Evolutionary conservation across 2,329 filamentous ascomycete genomes (phyloP), one percentile per base, ranked within the genome.

Genomic region (Aspergillus nomiae): DNA sequence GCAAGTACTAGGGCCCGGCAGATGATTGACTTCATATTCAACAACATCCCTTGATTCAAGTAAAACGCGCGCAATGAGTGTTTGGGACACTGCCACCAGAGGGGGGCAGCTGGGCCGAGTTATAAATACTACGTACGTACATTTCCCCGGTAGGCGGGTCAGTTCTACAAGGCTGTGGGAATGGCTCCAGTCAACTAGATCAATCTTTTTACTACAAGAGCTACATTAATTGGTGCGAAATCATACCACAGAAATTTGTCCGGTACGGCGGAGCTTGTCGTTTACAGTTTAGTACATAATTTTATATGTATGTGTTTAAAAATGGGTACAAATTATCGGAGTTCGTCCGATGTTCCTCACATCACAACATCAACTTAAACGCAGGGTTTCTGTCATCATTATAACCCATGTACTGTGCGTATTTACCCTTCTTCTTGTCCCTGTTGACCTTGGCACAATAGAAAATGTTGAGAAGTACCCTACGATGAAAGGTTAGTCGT

Each of bases 401-500:
- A 63, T 74, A 84, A 0, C 85, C 87, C 45, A 77, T 77, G 68
- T 83, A 89, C 65, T 84, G 71, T 57, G 83, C 84, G 68, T 89
- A 86, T 70, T 86, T 88, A 1, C 88, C 88, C 5, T 69, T 77
- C 14, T 73, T 78, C 77, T 90, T 90, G 70, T 89, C 87, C 9
- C 77, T 79, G 70, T 90, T 90, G 30, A 89, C 81, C 75, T 89
- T 90, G 65, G 77, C 78, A 68, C 87, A 89, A 76, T 87, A 88
- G 0, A 87, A 69, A 2, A 90, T 84, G 67, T 90, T 90, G 50
- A 80, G 74, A 0, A 88, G 74, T 24, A 90, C 82, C 61, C 86
- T 89, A 6, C 54, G 5, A 4, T 12, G 46, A 41, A 24, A 24
- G 11, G 32, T 54, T 24, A 54, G 60, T 19, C 14, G 14, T n/a